These are phyloP conservation scores for Raffaelea arxii DNA, from an alignment of 2,329 filamentous ascomycete genomes.

Conservation along the genomic window DNA sequence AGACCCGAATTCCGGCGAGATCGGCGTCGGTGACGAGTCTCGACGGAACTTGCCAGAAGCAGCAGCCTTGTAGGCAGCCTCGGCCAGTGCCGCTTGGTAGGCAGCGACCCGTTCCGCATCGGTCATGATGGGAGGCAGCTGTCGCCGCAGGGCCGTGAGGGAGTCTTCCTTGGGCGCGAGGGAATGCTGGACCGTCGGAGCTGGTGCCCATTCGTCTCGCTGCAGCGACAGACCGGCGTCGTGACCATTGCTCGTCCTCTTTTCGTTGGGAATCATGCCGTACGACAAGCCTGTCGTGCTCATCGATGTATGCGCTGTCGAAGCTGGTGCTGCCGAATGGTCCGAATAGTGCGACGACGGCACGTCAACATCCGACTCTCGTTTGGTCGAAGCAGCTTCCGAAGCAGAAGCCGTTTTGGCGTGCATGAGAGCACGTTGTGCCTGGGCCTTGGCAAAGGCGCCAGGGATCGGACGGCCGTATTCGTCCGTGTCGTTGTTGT, in stretches of 20 bases:
- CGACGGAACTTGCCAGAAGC: constrained; percentile 67
- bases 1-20: constrained; percentile 8
- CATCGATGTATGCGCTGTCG: constrained; percentile 44
- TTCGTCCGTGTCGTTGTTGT: constrained; percentile 54
- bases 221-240: not conserved
- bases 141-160: constrained; percentile 3
- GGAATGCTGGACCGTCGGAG: not conserved
- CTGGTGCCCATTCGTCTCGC: not conserved
- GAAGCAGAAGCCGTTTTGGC: too few relatives aligned
- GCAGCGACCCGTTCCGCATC: constrained; percentile 27
- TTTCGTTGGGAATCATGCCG: constrained; percentile 11
- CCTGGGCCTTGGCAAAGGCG: constrained; percentile 44
- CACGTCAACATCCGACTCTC: constrained; percentile 36
- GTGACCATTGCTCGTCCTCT: not conserved
- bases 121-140: constrained; percentile 10
- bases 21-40: constrained; percentile 34
- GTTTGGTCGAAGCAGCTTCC: constrained; percentile 20
- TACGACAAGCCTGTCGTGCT: constrained; percentile 22
- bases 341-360: constrained; percentile 30
- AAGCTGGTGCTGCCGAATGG: constrained; percentile 32
- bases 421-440: constrained; percentile 25
- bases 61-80: constrained; percentile 68
- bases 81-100: constrained; percentile 77
- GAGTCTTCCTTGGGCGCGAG: constrained; percentile 2
- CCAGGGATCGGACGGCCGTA: constrained; percentile 52